Base-by-base conservation (phyloP, 768 basidiomycete genomes). In the Asterophora parasitica region DNA sequence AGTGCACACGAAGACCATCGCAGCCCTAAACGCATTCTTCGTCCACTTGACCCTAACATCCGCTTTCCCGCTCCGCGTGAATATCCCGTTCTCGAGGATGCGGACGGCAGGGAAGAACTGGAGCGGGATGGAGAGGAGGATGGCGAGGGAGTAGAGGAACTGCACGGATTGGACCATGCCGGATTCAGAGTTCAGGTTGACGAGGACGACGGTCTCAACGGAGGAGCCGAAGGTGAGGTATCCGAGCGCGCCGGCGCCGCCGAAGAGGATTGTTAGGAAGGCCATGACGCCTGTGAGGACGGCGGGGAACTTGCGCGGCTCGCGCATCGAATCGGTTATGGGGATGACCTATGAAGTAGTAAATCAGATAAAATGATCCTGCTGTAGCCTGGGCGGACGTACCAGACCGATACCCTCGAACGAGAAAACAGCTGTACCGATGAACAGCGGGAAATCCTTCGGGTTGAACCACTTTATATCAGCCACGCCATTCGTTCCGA, bases 91-190 rank as follows among this genome's bases (percentile, higher is more conserved):
- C 75, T 99, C 96, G 69, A 97, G 81, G 60, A 99, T 98, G 44
- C 96, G 83, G 39, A 95, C 84, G 2, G 95, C 96, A 0, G 96
- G 96, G 90, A 98, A 97, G 47, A 97, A 83, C 66, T 98, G 94
- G 0, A 98, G 79, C 0, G 95, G 93, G 7, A 88, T 85, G 11
- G 93, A 96, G 35, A 92, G 78, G 53, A 91, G 69, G 67, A 98
- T 98, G 10, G 94, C 96, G 30, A 92, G 67, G n/a, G 91, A 85
- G 68, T 96, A 92, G 26, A 92, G 63, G 64, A 91, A 83, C 71
- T 91, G 89, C 44, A 92, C 92, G 5, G 84, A 78, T 72, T 97
- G 93, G 0, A 95, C 93, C 65, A 94, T 81, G 59, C 82, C 83
- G 62, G 83, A 86, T 42, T 79, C 80, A 26, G 81, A 74, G 49